Evolutionary conservation across 495 filamentous ascomycete species (phyloP), one percentile per base, ranked within the genome.

Genomic region (Lepidopterella palustris): DNA sequence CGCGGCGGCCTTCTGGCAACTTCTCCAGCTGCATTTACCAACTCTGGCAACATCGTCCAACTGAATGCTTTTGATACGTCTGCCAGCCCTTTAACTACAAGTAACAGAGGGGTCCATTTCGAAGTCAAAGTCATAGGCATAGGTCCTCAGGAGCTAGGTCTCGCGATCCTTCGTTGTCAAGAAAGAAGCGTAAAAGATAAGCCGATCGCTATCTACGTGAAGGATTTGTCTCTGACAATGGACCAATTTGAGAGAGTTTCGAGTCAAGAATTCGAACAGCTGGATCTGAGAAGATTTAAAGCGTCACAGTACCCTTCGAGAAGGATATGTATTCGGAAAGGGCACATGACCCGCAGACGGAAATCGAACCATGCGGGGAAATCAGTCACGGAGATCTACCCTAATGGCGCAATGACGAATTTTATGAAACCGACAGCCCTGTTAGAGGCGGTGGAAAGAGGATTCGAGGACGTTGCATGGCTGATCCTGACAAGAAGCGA

Each of bases 111-210:
- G 35, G 18, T 42, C 35, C 35, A 42, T 42, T 42, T 42, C 13
- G 35, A 42, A 42, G 10, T 50, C 47, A 10, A 21, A 13, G n/a
- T 50, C 24, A 50, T 50, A 3, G 35, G 47, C 24, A 50, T 4
- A 23, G 47, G 20, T 28, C 13, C 10, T 50, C 25, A 20, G n/a
- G 20, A 13, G 13, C 25, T 50, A 50, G 47, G 20, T 11, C 20
- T 28, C 24, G 31, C 31, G 35, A 55, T 55, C 52, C 52, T 55
- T 55, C 13, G 39, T 55, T 55, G 31, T 39, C 31, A 55, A 55
- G 52, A 55, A 39, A 39, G 28, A 55, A 29, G 31, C 39, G 31
- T 26, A 18, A 29, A 55, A 55, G 28, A 55, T 39, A 35, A 39
- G 21, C 24, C 5, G 31, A 55, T 55, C 18, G 31, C 52, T 9